Evolutionary conservation across 2,329 filamentous ascomycete species (phyloP), one percentile per base, ranked within the genome.

Genomic region (Mollisia scopiformis): DNA sequence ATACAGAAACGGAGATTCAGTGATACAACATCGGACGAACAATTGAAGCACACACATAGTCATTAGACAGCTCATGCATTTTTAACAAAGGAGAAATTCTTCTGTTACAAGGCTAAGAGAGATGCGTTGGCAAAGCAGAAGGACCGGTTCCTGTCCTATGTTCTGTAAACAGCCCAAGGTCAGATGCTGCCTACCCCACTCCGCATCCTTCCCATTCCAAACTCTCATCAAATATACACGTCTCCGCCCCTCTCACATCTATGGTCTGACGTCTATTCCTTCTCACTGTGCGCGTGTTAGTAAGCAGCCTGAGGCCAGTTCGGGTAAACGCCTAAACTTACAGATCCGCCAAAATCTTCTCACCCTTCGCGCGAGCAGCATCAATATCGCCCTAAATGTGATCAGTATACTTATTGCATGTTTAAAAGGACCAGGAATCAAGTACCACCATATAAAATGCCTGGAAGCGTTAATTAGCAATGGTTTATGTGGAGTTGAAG

Each of bases 341-440:
- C 55, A 98, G 86, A 75, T 98, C 95, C 74, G 95, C 93, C 78
- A 99, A 84, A 86, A 99, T 98, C 93, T 98, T 97, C 89, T 97
- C 93, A 84, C 94, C 95, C 92, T 99, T 99, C 76, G 85, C 88
- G 78, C 91, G 91, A 72, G 93, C 95, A 68, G 92, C 93, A 73
- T 91, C 91, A 73, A 98, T 88, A 85, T 97, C 91, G 78, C 95
- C 95, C 79, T 98, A 87, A 87, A 82, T 79, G 78, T 83, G 68
- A 46, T 66, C 61, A 59, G 27, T 41, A 84, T 54, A 16, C 39
- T 16, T 14, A 1, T 41, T 19, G 14, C 6, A n/a, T 7, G 16
- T 7, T 43, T 23, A 43, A n/a, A 16, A n/a, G 27, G 37, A 31
- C 14, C 33, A 43, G 33, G 19, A 8, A 23, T 33, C n/a, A n/a